A percentile compares a stretch with the other conserved stretches of the same genome.
phyloP scores from a whole-genome alignment of 2,329 filamentous ascomycete species.

The Alternaria incomplexa region DNA sequence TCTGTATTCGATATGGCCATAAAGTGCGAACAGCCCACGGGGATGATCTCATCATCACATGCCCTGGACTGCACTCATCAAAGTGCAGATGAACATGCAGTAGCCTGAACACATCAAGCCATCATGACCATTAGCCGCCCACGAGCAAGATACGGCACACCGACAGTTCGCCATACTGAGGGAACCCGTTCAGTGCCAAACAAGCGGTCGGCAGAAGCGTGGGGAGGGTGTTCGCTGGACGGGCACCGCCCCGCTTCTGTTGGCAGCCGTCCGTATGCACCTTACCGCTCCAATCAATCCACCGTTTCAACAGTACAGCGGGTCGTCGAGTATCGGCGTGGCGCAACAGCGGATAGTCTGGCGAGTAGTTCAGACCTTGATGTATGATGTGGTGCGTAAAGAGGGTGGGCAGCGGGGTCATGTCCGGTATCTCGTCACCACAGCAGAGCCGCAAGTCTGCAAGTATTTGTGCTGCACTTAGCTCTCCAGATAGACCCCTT shows the following conservation, averaged over 20 bases:
- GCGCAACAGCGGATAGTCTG: background rate
- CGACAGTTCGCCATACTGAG: constrained; percentile 14
- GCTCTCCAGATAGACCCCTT: background rate
- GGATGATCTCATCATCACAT: background rate
- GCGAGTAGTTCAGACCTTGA: constrained; percentile 7
- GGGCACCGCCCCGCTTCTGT: constrained; percentile 15
- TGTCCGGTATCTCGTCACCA: constrained; percentile 1
- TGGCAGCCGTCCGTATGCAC: constrained; percentile 7
- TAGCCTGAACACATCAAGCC: constrained; percentile 4
- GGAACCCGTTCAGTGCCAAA: background rate
- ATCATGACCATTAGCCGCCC: background rate
- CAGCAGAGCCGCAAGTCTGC: constrained; percentile 18
- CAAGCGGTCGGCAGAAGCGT: constrained; percentile 19
- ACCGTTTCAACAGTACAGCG: background rate
- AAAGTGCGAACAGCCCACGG: background rate
- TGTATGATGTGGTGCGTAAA: constrained; percentile 2
- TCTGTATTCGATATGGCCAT: background rate
- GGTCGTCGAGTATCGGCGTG: constrained; percentile 2
- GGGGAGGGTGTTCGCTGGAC: constrained; percentile 11
- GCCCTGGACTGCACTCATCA: background rate
- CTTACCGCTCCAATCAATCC: constrained; percentile 10
- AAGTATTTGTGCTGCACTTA: background rate
- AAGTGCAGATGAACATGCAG: constrained; percentile 2
- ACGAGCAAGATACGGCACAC: constrained; percentile 6
- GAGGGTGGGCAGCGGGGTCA: background rate